A percentile compares a stretch with the other conserved stretches of the same genome.
phyloP scores from a whole-genome alignment of 2,329 filamentous ascomycete species.

The Chaetothyriales sp. region DNA sequence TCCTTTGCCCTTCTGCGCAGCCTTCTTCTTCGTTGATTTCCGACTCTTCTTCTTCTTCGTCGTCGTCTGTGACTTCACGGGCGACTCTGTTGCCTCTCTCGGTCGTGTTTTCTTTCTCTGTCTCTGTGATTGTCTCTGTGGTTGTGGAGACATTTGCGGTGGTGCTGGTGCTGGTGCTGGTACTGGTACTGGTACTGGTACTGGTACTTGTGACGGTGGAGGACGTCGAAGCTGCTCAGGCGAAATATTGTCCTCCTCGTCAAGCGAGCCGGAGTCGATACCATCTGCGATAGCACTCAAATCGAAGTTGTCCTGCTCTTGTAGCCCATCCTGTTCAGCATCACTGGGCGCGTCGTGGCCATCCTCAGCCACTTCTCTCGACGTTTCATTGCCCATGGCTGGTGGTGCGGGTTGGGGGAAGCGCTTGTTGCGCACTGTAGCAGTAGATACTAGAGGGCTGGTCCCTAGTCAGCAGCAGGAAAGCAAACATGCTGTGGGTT shows the following conservation, averaged over 20 bases:
- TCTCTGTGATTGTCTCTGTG: background rate
- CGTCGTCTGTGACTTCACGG: background rate
- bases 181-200: background rate
- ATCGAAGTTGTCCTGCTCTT: slow-evolving; percentile 6
- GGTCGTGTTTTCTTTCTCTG: background rate
- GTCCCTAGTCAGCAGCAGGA: background rate
- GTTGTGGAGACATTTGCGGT: background rate
- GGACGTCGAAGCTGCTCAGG: slow-evolving; percentile 4
- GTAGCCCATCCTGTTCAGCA: slow-evolving; percentile 3
- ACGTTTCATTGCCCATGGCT: slow-evolving; percentile 12
- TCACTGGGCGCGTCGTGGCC: background rate
- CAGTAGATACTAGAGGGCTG: background rate
- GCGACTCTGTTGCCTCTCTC: background rate
- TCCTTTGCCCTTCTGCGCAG: background rate
- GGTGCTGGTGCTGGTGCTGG: slow-evolving; percentile 1
- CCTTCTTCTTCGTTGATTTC: background rate
- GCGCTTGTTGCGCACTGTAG: background rate
- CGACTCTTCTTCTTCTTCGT: background rate
- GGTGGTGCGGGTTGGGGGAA: background rate
- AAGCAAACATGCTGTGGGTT: background rate
- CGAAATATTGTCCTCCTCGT: background rate
- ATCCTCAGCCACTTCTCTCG: slow-evolving; percentile 6
- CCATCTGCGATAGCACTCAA: slow-evolving; percentile 5
- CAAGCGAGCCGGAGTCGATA: background rate
- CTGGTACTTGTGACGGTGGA: background rate